Conservation (phyloP, 108 stramenopile genomes). For the Aurantiochytrium sp. region DNA sequence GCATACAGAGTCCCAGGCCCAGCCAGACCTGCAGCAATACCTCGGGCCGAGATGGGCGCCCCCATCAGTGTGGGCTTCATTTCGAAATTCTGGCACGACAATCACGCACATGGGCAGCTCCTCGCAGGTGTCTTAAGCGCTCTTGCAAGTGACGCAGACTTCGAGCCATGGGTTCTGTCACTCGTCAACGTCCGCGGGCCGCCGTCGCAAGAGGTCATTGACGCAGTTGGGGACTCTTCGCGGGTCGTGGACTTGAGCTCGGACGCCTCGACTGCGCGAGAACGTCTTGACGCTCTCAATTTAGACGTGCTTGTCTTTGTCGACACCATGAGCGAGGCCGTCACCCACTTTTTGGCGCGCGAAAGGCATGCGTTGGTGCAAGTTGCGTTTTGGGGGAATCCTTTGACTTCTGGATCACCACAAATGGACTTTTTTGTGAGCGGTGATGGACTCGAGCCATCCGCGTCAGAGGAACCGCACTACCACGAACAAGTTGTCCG, state of each 20-base stretch:
- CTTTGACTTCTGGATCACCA: constrained; percentile 40
- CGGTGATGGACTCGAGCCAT: constrained; percentile 41
- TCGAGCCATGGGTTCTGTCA: constrained; percentile 18
- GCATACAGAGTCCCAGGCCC: neutral
- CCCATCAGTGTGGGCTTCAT: constrained; percentile 38
- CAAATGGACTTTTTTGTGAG: constrained; percentile 51
- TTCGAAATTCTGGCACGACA: constrained; percentile 45
- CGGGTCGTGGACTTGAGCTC: neutral
- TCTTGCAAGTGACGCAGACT: constrained; percentile 28
- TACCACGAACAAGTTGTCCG: constrained; percentile 64
- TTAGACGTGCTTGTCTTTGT: constrained; percentile 46
- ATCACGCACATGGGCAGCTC: constrained; percentile 55
- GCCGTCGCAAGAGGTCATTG: neutral
- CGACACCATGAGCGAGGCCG: constrained; percentile 45
- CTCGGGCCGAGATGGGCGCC: neutral
- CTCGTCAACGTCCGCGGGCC: neutral
- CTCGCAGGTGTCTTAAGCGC: constrained; percentile 39
- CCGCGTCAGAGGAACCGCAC: constrained; percentile 15
- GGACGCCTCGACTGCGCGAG: neutral
- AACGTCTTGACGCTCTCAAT: neutral
- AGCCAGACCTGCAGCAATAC: neutral
- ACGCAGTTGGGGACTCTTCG: neutral
- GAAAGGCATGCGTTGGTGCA: constrained; percentile 41
- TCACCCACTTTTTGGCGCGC: constrained; percentile 38
- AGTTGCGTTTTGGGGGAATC: constrained; percentile 56